Conservation (phyloP, 345 rosid genomes). For the Syzygium aqueum region DNA sequence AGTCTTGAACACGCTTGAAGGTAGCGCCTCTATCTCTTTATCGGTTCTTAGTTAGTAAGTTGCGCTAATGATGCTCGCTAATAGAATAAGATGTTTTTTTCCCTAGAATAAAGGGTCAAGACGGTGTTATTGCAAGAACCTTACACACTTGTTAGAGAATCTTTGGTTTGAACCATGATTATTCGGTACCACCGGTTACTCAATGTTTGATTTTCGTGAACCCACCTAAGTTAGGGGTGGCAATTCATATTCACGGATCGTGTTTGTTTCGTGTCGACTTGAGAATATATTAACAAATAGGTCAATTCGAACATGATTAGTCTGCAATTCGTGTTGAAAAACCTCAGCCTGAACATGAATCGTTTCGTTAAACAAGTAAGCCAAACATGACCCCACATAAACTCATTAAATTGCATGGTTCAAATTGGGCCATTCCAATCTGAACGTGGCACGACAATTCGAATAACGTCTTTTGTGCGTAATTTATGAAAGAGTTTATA, state of each 20-base stretch:
- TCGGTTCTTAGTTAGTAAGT: background rate
- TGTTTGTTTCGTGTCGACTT: background rate
- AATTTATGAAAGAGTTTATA: too few relatives aligned
- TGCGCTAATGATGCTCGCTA: background rate
- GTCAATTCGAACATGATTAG: background rate
- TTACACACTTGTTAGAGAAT: background rate
- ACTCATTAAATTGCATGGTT: background rate
- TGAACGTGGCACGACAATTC: background rate
- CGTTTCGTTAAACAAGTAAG: accelerated
- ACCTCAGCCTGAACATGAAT: accelerated
- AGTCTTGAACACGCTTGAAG: too few relatives aligned
- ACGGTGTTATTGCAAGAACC: background rate
- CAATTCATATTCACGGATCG: background rate
- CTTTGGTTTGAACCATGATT: too few relatives aligned
- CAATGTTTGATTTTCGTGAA: background rate
- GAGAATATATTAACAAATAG: background rate
- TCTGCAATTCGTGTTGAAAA: background rate
- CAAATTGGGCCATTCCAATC: background rate
- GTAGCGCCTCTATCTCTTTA: too few relatives aligned
- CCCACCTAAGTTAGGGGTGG: background rate
- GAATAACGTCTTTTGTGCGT: too few relatives aligned
- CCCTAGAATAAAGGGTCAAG: background rate
- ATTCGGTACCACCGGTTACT: too few relatives aligned
- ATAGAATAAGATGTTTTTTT: background rate
- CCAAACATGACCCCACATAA: background rate